A percentile compares a stretch with the other conserved stretches of the same genome.
Evolutionary conservation across 2,329 filamentous ascomycete genomes (phyloP).

Genomic region (Colletotrichum graminicola): DNA sequence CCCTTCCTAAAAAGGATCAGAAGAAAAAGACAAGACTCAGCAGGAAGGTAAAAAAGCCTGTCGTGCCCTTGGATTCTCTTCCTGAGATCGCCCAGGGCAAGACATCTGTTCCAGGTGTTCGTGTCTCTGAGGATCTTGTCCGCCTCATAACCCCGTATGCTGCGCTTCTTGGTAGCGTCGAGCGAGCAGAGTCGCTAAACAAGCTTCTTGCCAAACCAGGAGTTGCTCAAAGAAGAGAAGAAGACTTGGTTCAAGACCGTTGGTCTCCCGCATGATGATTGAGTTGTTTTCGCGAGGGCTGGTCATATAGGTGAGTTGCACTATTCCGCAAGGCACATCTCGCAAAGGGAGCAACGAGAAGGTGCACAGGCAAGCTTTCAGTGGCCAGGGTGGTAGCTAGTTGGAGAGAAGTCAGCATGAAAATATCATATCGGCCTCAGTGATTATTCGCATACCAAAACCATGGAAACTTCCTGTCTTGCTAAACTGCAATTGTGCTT

Average conservation of each 20-base stretch:
- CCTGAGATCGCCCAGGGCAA: background rate
- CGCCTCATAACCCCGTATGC: slow-evolving; percentile 6
- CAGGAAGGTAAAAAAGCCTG: slow-evolving; percentile 23
- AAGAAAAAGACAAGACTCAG: slow-evolving; percentile 20
- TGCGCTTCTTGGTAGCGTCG: background rate
- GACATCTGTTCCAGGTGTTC: background rate
- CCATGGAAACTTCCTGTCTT: no score
- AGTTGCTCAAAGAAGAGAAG: slow-evolving; percentile 19
- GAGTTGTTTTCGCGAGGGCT: background rate
- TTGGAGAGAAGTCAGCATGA: background rate
- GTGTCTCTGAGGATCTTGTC: slow-evolving; percentile 15
- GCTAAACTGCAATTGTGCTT: background rate
- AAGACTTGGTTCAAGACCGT: slow-evolving; percentile 37
- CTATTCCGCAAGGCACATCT: background rate
- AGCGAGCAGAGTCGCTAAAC: slow-evolving; percentile 2
- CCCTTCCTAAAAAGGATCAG: slow-evolving; percentile 19
- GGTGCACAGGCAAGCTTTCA: background rate
- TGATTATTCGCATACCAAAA: background rate
- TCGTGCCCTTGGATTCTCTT: background rate
- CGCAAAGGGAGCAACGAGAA: slow-evolving; percentile 10
- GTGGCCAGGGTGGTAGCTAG: background rate
- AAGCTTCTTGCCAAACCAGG: slow-evolving; percentile 21
- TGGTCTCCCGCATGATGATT: slow-evolving; percentile 22
- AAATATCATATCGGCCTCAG: no score
- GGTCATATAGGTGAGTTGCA: background rate